These are phyloP conservation scores for Citrus cavaleriei DNA, from an alignment of 345 rosid species.

Conservation along the genomic window DNA sequence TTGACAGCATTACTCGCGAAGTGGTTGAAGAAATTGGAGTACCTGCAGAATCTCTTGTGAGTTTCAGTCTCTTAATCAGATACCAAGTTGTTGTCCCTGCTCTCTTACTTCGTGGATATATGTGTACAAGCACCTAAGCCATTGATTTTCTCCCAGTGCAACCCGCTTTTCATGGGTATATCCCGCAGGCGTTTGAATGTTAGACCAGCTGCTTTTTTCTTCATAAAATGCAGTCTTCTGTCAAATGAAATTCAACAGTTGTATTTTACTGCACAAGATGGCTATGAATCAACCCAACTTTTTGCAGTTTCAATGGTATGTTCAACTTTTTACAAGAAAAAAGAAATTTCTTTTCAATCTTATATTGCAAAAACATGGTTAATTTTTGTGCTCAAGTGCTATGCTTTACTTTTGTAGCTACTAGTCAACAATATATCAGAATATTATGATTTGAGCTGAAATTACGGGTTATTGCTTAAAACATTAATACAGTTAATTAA, in stretches of 20 bases:
- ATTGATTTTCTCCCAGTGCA: conserved; percentile 40
- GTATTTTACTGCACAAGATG: conserved; percentile 76
- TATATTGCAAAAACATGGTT: neutral
- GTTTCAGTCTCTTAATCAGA: conserved; percentile 11
- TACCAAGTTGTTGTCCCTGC: conserved; percentile 2
- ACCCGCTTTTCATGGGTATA: conserved; percentile 68
- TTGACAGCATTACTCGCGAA: conserved; percentile 73
- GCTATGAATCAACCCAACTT: conserved; percentile 82
- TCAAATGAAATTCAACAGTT: conserved; percentile 66
- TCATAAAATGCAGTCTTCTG: conserved; percentile 55
- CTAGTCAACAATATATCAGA: neutral
- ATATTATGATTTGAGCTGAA: neutral
- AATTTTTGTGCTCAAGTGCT: neutral
- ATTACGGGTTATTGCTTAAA: neutral
- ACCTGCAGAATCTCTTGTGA: conserved; percentile 68
- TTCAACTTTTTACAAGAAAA: neutral
- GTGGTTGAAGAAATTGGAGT: conserved; percentile 93
- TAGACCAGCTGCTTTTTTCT: conserved; percentile 87
- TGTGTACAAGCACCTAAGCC: neutral
- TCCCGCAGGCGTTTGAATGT: conserved; percentile 71
- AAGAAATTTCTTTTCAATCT: neutral
- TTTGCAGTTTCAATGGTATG: conserved; percentile 69
- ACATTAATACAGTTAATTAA: neutral
- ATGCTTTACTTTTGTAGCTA: neutral
- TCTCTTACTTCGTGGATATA: neutral